These are phyloP conservation scores for Kurtzmaniella quercitrusa DNA, from an alignment of 1,139 yeast species.

Conservation along the genomic window DNA sequence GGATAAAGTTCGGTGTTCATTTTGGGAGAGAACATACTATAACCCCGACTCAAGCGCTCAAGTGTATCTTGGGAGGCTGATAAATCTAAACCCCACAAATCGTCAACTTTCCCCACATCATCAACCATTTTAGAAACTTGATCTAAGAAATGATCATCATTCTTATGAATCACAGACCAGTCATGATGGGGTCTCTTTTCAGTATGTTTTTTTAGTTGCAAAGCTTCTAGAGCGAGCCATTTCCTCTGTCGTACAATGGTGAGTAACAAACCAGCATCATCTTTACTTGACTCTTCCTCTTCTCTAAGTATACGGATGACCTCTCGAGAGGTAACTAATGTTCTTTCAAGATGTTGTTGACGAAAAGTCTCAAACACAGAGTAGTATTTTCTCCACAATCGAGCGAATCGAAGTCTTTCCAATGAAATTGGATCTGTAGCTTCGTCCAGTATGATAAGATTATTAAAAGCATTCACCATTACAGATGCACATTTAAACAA, in stretches of 20 bases:
- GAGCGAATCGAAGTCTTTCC: slow-evolving; percentile 9
- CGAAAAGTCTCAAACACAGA: slow-evolving; percentile 17
- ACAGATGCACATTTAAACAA: slow-evolving; percentile 16
- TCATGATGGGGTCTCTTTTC: background rate
- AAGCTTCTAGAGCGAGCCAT: background rate
- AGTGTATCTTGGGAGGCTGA: slow-evolving; percentile 1
- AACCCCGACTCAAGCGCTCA: background rate
- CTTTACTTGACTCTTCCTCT: background rate
- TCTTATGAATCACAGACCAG: background rate
- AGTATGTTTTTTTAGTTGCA: background rate
- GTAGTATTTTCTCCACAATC: slow-evolving; percentile 15
- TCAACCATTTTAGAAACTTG: slow-evolving; percentile 8
- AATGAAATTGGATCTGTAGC: slow-evolving; percentile 7
- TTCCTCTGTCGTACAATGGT: background rate
- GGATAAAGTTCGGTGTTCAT: background rate
- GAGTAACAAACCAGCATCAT: background rate
- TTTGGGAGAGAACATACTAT: background rate
- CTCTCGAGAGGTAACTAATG: background rate
- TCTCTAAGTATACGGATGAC: background rate
- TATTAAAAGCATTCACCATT: slow-evolving; percentile 12
- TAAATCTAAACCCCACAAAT: background rate
- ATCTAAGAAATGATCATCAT: slow-evolving; percentile 8
- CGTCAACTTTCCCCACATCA: background rate
- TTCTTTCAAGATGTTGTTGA: slow-evolving; percentile 12
- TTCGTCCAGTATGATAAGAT: slow-evolving; percentile 3